Evolutionary conservation across 2,329 filamentous ascomycete species (phyloP), one percentile per base, ranked within the genome.

Genomic region (Gremmenia infestans): DNA sequence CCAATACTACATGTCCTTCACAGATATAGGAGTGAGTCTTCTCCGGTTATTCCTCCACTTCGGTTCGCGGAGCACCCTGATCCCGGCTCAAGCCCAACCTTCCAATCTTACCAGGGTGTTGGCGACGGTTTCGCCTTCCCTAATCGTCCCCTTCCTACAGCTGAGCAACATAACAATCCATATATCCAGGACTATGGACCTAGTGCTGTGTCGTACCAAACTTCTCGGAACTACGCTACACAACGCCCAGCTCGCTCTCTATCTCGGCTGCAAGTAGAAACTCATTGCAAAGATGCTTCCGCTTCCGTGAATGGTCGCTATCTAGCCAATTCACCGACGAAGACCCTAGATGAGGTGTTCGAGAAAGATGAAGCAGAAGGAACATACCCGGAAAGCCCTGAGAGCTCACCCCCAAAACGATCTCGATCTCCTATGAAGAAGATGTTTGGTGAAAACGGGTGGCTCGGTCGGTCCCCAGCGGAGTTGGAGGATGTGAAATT

Each of bases 361-460:
- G 64, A 64, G 51, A 59, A 46, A 14, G 59, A 64, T 35, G 65
- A 63, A 46, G 14, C 23, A n/a, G 42, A 37, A 32, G n/a, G n/a
- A 19, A 28, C 47, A 25, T 43, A 23, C 17, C 39, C 22, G 14
- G 50, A 40, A 22, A 43, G n/a, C 9, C 5, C 39, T 15, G 19
- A 14, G 11, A 53, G 49, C 15, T 51, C 60, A 23, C 61, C 61
- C 17, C 56, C 62, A 23, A 66, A 64, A 52, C 54, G 68, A 47
- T 65, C 67, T 14, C 66, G 67, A 6, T 70, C 67, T 9, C 67
- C 68, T 3, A 68, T 68, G 65, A 70, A 70, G 49, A 69, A 67
- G 54, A 63, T 70, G 65, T 69, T 69, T 51, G 68, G 68, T 19
- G 63, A 68, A 45, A 54, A 64, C 49, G 68, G 68, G 15, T 70